These are phyloP conservation scores for Cercophora scortea DNA, from an alignment of 495 filamentous ascomycete genomes.

Conservation along the genomic window DNA sequence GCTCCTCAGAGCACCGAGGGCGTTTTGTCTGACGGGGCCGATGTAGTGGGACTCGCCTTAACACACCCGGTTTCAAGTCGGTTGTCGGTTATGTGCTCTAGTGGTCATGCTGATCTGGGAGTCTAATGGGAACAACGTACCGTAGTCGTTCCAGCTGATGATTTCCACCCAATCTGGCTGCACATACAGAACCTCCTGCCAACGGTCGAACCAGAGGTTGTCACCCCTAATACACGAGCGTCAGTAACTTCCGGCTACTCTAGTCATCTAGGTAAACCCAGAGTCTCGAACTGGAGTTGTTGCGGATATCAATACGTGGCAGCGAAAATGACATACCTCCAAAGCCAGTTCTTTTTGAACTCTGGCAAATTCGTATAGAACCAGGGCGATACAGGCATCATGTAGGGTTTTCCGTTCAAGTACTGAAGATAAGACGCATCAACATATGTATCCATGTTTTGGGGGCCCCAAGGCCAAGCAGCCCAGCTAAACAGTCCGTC, in stretches of 20 bases:
- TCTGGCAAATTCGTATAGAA: slow-evolving; percentile 53
- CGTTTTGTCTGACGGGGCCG: slow-evolving; percentile 10
- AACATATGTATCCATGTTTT: slow-evolving; percentile 35
- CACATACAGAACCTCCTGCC: slow-evolving; percentile 44
- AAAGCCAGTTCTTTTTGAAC: slow-evolving; percentile 55
- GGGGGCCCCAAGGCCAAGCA: slow-evolving; percentile 42
- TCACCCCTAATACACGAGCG: slow-evolving; percentile 23
- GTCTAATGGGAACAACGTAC: no score
- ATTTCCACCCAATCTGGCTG: slow-evolving; percentile 53
- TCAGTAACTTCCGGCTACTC: no score
- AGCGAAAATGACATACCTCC: slow-evolving; percentile 19
- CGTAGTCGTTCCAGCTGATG: slow-evolving; percentile 65
- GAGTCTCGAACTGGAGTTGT: no score
- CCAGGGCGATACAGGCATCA: slow-evolving; percentile 57
- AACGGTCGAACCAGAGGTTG: slow-evolving; percentile 53
- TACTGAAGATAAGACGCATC: slow-evolving; percentile 39
- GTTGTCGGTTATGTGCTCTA: no score
- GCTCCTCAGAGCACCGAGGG: slow-evolving; percentile 1
- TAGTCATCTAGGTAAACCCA: no score
- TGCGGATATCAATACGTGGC: no score
- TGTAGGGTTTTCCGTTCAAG: slow-evolving; percentile 35
- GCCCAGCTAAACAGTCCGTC: slow-evolving; percentile 48
- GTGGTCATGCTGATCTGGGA: no score
- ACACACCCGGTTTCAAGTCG: no score
- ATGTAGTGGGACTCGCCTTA: slow-evolving; percentile 51